Conservation (phyloP, 2,329 filamentous ascomycete genomes). For the Penicillium sp. region DNA sequence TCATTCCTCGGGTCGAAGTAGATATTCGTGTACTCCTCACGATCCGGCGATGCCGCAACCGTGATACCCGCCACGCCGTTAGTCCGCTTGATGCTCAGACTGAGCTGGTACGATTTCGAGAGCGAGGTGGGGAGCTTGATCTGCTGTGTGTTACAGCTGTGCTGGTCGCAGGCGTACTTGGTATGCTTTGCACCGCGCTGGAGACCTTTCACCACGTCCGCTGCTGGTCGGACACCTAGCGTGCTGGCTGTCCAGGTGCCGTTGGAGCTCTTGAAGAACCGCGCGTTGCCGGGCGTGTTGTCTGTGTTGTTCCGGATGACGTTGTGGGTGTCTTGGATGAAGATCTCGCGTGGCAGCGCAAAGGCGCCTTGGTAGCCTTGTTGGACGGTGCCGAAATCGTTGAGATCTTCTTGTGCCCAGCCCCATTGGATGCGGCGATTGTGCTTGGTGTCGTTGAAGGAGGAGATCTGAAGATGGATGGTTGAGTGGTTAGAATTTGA, state of each 20-base stretch:
- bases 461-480: conserved; percentile 7
- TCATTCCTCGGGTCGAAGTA: conserved; percentile 17
- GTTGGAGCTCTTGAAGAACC: conserved; percentile 12
- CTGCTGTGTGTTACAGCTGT: conserved; percentile 1
- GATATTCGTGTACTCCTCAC: conserved; percentile 20
- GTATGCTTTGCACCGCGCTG: conserved; percentile 10
- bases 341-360: conserved; percentile 16
- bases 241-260: conserved; percentile 21
- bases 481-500: background rate
- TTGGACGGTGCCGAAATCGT: conserved; percentile 16
- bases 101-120: conserved; percentile 14
- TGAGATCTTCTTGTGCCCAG: conserved; percentile 19
- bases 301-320: conserved; percentile 3
- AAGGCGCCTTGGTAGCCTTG: conserved; percentile 19
- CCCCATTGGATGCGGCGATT: conserved; percentile 22
- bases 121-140: conserved; percentile 6
- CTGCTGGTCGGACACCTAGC: conserved; percentile 15
- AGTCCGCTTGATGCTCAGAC: conserved; percentile 11
- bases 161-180: conserved; percentile 8
- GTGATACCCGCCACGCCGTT: conserved; percentile 15
- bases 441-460: conserved; percentile 20
- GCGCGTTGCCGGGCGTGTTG: conserved; percentile 8
- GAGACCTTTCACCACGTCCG: conserved; percentile 16
- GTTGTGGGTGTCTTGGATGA: conserved; percentile 15
- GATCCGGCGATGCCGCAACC: conserved; percentile 12